Evolutionary conservation across 1,139 yeast genomes (phyloP), one percentile per base, ranked within the genome.

Genomic region (Blastobotrys ciferrii): DNA sequence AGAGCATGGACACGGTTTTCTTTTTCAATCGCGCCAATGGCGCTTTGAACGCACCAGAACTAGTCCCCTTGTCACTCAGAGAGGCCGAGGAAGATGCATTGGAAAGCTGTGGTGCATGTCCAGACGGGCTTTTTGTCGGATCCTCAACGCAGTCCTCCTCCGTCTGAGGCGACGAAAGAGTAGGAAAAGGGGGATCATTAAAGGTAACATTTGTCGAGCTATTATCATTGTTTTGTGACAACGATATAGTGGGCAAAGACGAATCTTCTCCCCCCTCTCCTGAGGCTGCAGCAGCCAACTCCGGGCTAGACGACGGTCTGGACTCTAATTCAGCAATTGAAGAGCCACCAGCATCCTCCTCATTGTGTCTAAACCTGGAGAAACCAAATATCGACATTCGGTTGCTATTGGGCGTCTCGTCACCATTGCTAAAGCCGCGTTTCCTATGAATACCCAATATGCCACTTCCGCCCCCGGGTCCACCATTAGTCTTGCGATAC

Each of bases 1-100:
- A 55, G 17, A 55, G 47, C 52, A 48, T 46, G 2, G 57, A 54
- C 5, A 52, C 57, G 0, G 57, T 53, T 45, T 49, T 55, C 32
- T 51, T 52, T 33, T 48, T 51, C 32, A 56, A 46, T 19, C 47
- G 47, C n/a, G 49, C 46, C 14, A 56, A 43, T 2, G 59, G 55
- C 5, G 50, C 42, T 28, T 48, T 51, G 23, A 52, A 46, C 4
- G 53, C 18, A 6, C 51, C 40, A 2, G 49, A 33, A 20, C 37
- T 38, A 33, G 18, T 28, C 7, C 15, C 37, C 20, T 4, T 30
- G 31, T 19, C 36, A 6, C 31, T 37, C 19, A 17, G 32, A n/a
- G 42, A 40, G 14, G 31, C n/a, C 12, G 39, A 36, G 3, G 47
- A 36, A 9, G 43, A 44, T 19, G 43, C 43, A 25, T 50, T 52